These are phyloP conservation scores for Aspergillus ochraceus DNA, from an alignment of 2,329 filamentous ascomycete species.

Conservation along the genomic window DNA sequence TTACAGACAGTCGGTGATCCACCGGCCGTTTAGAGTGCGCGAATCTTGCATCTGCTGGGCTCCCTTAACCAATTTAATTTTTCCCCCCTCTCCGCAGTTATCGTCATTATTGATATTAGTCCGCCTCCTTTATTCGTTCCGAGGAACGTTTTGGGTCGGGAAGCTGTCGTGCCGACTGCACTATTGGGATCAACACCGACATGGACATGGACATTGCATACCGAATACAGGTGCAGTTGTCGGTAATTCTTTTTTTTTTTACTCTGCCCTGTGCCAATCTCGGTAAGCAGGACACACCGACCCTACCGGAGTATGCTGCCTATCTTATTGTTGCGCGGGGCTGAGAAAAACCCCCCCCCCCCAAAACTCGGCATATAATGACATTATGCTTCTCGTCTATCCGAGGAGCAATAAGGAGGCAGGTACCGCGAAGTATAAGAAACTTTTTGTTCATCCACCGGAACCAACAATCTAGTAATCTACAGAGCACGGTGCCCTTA, in stretches of 20 bases:
- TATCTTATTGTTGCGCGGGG: too few species aligned
- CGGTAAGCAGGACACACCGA: too few species aligned
- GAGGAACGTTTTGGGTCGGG: background rate
- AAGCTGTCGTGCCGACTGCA: background rate
- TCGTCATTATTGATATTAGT: background rate
- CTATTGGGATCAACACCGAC: background rate
- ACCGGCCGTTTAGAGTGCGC: conserved; percentile 18
- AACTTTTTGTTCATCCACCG: background rate
- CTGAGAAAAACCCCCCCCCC: background rate
- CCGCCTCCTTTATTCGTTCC: background rate
- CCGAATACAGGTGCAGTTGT: background rate
- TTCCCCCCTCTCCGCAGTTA: background rate
- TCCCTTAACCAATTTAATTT: background rate
- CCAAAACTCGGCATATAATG: background rate
- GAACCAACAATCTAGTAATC: background rate
- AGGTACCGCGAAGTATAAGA: background rate
- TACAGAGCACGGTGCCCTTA: too few species aligned
- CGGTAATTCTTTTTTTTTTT: background rate
- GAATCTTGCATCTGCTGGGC: conserved; percentile 18
- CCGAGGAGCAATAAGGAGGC: background rate
- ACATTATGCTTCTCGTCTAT: background rate
- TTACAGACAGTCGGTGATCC: conserved; percentile 18
- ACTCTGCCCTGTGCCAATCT: too few species aligned
- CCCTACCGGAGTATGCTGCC: too few species aligned
- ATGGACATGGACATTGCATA: background rate